Conservation (phyloP, 257 asterid genomes). For the Nicotiana tabacum region DNA sequence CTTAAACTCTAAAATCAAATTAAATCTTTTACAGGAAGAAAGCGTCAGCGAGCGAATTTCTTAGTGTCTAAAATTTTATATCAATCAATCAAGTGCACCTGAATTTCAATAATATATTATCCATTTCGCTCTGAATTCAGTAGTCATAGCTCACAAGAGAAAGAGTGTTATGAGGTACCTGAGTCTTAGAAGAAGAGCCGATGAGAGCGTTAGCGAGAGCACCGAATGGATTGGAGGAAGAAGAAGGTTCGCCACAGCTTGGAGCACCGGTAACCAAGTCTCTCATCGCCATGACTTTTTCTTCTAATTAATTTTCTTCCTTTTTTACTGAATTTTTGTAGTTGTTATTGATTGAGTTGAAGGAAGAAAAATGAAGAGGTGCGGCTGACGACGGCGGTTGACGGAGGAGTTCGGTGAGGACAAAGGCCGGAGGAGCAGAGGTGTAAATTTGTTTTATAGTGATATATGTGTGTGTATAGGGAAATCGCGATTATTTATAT, state of each 20-base stretch:
- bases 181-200: slow-evolving; percentile 93
- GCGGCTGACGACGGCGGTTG: too few species aligned
- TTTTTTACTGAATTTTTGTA: not conserved
- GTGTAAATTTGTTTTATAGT: too few species aligned
- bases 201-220: slow-evolving; percentile 82
- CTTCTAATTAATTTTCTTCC: not conserved
- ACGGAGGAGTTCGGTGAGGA: too few species aligned
- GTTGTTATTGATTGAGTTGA: not conserved
- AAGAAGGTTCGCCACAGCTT: slow-evolving; percentile 78
- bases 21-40: not conserved
- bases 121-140: not conserved
- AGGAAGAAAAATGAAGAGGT: too few species aligned
- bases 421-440: too few species aligned
- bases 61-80: not conserved
- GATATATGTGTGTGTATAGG: too few species aligned
- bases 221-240: slow-evolving; percentile 88
- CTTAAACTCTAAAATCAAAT: not conserved
- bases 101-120: not conserved
- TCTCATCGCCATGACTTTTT: slow-evolving; percentile 72
- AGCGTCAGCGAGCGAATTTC: not conserved
- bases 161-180: slow-evolving; percentile 32
- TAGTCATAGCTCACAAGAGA: not conserved
- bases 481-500: too few species aligned
- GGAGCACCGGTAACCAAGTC: slow-evolving; percentile 86
- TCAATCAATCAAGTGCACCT: not conserved